Conservation (phyloP, 2,329 filamentous ascomycete genomes). For the Aspergillus spinulosporus region DNA sequence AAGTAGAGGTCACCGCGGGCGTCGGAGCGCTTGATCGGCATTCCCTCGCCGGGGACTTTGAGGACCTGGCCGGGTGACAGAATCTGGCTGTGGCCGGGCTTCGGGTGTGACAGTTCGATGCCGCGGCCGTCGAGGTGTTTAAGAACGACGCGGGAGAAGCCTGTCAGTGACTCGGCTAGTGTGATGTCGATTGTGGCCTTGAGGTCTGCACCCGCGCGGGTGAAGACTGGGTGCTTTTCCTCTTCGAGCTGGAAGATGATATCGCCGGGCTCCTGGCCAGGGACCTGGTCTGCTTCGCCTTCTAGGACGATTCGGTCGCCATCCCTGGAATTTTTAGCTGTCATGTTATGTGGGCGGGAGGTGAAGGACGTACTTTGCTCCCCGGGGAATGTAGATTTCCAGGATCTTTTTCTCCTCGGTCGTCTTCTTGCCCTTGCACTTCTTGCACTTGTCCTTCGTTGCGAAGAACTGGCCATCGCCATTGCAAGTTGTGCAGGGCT, state of each 20-base stretch:
- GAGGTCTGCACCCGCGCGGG: slow-evolving; percentile 79
- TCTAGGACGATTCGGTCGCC: slow-evolving; percentile 88
- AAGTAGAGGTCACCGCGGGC: slow-evolving; percentile 83
- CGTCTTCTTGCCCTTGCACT: slow-evolving; percentile 92
- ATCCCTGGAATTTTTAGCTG: slow-evolving; percentile 47
- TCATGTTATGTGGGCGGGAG: no score
- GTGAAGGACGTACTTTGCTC: slow-evolving; percentile 59
- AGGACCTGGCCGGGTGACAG: slow-evolving; percentile 80
- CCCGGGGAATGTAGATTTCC: slow-evolving; percentile 92
- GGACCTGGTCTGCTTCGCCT: slow-evolving; percentile 90
- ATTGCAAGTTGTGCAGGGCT: slow-evolving; percentile 78
- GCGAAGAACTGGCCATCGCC: slow-evolving; percentile 85
- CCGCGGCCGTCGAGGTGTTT: slow-evolving; percentile 93
- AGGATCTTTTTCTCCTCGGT: slow-evolving; percentile 88
- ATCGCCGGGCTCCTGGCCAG: slow-evolving; percentile 85
- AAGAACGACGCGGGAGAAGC: slow-evolving; percentile 86
- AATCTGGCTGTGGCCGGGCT: slow-evolving; percentile 70
- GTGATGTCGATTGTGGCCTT: slow-evolving; percentile 78
- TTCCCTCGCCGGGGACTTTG: slow-evolving; percentile 85
- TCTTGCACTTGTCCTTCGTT: slow-evolving; percentile 97
- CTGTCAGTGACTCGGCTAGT: slow-evolving; percentile 78
- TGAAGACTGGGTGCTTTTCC: slow-evolving; percentile 76
- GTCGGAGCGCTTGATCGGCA: slow-evolving; percentile 88
- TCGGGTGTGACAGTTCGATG: slow-evolving; percentile 75
- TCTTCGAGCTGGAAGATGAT: slow-evolving; percentile 88